Evolutionary conservation across 1,139 yeast genomes (phyloP).

Genomic region (Yamadazyma trypodendri): DNA sequence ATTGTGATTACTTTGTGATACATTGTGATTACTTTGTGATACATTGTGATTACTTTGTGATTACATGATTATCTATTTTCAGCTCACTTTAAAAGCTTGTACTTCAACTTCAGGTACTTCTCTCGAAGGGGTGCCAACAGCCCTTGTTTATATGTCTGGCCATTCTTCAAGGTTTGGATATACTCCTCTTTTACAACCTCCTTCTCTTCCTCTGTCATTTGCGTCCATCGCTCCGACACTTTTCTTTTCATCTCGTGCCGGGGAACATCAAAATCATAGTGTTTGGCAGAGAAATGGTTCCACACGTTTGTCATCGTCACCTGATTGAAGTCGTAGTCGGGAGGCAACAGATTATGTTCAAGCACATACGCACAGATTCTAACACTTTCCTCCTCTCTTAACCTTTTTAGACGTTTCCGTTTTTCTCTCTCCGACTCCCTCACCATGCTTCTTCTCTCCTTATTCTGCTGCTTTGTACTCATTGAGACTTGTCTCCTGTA

Average conservation of each 20-base stretch:
- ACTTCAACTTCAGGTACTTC: conserved; percentile 10
- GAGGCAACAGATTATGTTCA: conserved; percentile 9
- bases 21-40: too few relatives aligned
- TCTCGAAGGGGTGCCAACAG: conserved; percentile 16
- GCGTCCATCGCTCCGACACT: conserved; percentile 24
- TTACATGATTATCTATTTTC: conserved; percentile 1
- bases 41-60: too few relatives aligned
- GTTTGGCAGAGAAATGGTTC: conserved; percentile 30
- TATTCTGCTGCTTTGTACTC: not conserved
- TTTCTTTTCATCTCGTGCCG: conserved; percentile 5
- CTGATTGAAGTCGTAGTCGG: conserved; percentile 11
- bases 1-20: too few relatives aligned
- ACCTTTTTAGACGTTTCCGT: not conserved
- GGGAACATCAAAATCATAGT: conserved; percentile 12
- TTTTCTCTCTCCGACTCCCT: not conserved
- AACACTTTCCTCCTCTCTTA: conserved; percentile 5
- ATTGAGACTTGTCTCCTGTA: conserved; percentile 22
- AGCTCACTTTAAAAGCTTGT: not conserved
- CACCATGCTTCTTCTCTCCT: conserved; percentile 4
- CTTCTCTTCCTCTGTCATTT: conserved; percentile 17
- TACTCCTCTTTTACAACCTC: conserved; percentile 21
- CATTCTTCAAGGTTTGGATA: conserved; percentile 25
- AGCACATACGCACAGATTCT: conserved; percentile 8
- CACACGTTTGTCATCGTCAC: conserved; percentile 34
- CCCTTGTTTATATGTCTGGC: conserved; percentile 33